These are phyloP conservation scores for Globisporangium cederbergense DNA, from an alignment of 352 stramenopile species.

Conservation along the genomic window DNA sequence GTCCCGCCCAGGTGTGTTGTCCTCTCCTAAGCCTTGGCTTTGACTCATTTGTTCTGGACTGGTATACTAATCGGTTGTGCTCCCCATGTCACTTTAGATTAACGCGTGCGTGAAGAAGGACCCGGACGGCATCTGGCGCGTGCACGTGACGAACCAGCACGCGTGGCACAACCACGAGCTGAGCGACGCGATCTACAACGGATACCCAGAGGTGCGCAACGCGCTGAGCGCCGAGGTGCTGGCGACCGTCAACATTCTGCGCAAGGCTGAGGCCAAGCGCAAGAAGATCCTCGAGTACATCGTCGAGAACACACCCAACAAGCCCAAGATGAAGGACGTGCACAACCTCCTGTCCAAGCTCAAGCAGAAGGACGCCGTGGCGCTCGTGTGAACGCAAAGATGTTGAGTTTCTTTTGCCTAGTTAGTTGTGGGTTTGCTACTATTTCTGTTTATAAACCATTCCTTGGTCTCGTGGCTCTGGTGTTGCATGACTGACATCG, in stretches of 20 bases:
- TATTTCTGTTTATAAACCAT: too few relatives aligned
- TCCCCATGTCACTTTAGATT: slow-evolving; percentile 16
- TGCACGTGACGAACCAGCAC: slow-evolving; percentile 33
- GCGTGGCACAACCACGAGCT: slow-evolving; percentile 38
- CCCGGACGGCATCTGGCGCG: slow-evolving; percentile 16
- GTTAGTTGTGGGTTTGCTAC: too few relatives aligned
- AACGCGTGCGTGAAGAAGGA: slow-evolving; percentile 38
- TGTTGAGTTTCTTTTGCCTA: too few relatives aligned
- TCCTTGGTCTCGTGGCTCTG: too few relatives aligned
- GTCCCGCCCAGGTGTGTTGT: slow-evolving; percentile 24
- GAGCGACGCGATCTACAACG: slow-evolving; percentile 23
- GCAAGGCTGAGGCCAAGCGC: slow-evolving; percentile 25
- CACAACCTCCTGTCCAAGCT: slow-evolving; percentile 34
- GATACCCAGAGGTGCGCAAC: slow-evolving; percentile 33
- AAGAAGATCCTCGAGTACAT: slow-evolving; percentile 39
- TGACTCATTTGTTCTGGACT: neutral
- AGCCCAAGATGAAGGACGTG: slow-evolving; percentile 35
- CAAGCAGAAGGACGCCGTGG: slow-evolving; percentile 5
- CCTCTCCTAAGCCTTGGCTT: too few relatives aligned
- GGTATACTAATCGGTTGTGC: neutral
- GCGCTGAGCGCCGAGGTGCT: slow-evolving; percentile 26
- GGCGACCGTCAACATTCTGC: slow-evolving; percentile 27
- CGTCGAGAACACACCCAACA: slow-evolving; percentile 24
- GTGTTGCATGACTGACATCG: too few relatives aligned
- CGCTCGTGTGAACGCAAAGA: neutral